Evolutionary conservation across 2,329 filamentous ascomycete species (phyloP), one percentile per base, ranked within the genome.

Genomic region (Cercospora sp.): DNA sequence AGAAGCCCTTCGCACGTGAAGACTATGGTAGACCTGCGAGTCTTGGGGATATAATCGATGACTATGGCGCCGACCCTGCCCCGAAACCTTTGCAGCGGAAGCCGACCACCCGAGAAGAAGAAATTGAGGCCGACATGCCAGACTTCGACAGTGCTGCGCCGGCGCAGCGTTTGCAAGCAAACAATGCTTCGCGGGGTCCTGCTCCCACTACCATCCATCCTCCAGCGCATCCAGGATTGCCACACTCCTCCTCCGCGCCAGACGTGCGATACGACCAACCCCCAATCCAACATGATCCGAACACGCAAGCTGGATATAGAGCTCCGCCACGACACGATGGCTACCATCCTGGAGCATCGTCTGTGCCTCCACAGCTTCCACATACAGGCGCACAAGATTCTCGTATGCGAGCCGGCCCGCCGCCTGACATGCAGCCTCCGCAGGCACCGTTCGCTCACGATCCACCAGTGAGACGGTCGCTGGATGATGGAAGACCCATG

Each of bases 81-180:
- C 67, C 70, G 13, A 67, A 61, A n/a, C 66, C 60, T 51, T 64
- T 69, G 6, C 65, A 69, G 28, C 65, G 63, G 39, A 65, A 64
- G 10, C 72, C 68, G 9, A 72, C 65, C 8, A 73, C 75, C 28
- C 76, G 79, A 53, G 81, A 81, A 42, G 78, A 80, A 61, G 79
- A 80, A 60, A 79, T 81, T 61, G 84, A 87, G 60, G 82, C 83
- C 18, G 87, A 89, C 59, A 89, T 89, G 86, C 87, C 87, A 2
- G 85, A 90, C 71, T 89, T 89, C 72, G 86, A 88, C 74, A 84
- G 84, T 60, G 75, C 75, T 23, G 75, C 76, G 13, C 74, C 75
- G 5, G 65, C 69, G 13, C 72, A 74, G 66, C 66, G 68, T 18
- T 45, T 68, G 30, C 73, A 75, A 66, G 73, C 73, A 30, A 72